Base-by-base conservation (phyloP, 805 yeast species). In the Candida lessepsii region DNA sequence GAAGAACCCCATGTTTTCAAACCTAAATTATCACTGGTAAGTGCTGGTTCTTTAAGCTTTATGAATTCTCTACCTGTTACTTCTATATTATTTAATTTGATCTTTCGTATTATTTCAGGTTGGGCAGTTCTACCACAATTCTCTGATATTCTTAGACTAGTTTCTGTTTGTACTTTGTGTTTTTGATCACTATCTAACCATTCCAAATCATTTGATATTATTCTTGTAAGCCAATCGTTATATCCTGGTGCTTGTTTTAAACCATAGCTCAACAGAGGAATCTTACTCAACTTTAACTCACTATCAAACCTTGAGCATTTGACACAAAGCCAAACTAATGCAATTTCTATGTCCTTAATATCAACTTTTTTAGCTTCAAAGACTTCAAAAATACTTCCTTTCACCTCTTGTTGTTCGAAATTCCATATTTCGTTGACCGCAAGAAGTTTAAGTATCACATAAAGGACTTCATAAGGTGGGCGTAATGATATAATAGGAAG, bases 1-100 rank as follows among this genome's bases (percentile, higher is more conserved):
- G 97, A 80, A 0, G 97, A 85, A 0, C 98, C 99, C 99, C 99
- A 91, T 0, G 99, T 91, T 47, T 91, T 88, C 57, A 88, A 70
- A 0, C 99, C 99, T 16, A 93, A 64, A 46, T 83, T 85, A 60
- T 93, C 99, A 27, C 80, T 76, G 0, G 96, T 86, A 45, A 91
- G 65, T 0, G 95, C 80, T 0, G 98, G 98, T 54, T 91, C 99
- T 42, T 72, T 71, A 20, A 91, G 60, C 17, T 46, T 46, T 2
- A 76, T 62, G 16, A 39, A 47, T 15, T 45, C 44, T 25, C 51
- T 45, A 3, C 61, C 58, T 2, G 52, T 44, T 0, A 49, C 50
- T 0, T 50, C 45, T 17, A 74, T 53, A 4, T 62, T 60, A 0
- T 66, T 63, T 2, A 86, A 58, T 8, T 63, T 59, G 23, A 91